Evolutionary conservation across 805 yeast genomes (phyloP), one percentile per base, ranked within the genome.

Genomic region (Maudiozyma bulderi): DNA sequence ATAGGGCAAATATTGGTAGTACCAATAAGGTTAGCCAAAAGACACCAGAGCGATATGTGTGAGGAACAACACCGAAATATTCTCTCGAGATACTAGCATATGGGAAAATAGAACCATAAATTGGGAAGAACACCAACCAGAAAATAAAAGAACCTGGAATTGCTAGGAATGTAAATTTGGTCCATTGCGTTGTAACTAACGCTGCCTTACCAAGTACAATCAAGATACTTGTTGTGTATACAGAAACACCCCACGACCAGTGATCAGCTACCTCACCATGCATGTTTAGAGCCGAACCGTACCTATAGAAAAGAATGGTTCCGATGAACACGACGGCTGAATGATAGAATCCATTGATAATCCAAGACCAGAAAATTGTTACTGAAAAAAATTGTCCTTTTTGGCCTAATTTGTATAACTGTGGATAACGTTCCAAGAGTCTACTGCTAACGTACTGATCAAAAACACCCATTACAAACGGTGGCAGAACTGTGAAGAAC

Each of bases 171-270:
- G 98, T 89, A 64, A 82, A 91, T 63, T 90, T 88, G 33, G 97
- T 93, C 99, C 99, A 95, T 69, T 86, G 80, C 42, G 86, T 87
- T 1, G 95, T 86, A 30, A 90, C 80, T 49, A 93, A 73, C 0
- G 95, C 97, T 1, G 99, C 99, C 66, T 93, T 93, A 6, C 97
- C 97, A 45, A 93, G 74, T 0, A 91, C 93, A 0, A 96, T 89
- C 49, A 91, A 70, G 8, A 89, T 78, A 65, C 96, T 87, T 0
- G 95, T 77, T 1, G 98, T 85, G 67, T 81, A 93, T 9, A 89
- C 72, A 5, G 95, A 86, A 11, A 90, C 84, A 47, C 99, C 98
- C 90, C 95, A 87, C 0, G 85, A 72, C 98, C 99, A 93, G 61
- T 87, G 90, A 64, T 88, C 91, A 5, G 86, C 86, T 10, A 81